A percentile compares a stretch with the other conserved stretches of the same genome.
Conservation (phyloP, 345 rosid species). For the Draba incana region DNA sequence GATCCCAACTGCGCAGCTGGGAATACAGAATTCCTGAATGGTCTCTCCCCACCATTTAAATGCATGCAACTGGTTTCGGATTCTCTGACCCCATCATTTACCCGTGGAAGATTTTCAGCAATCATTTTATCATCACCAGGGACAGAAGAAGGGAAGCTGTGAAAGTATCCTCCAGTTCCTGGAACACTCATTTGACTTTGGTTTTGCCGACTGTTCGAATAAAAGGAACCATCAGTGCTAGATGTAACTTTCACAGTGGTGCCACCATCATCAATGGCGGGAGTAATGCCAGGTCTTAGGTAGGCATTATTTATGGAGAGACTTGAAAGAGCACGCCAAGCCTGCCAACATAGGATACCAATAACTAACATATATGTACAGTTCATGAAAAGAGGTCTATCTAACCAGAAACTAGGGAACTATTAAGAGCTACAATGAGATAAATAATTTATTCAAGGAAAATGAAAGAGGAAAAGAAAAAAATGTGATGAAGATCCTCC, state of each 20-base stretch:
- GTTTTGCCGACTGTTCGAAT: constrained; percentile 41
- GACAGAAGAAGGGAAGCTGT: constrained; percentile 41
- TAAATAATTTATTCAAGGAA: constrained; percentile 2
- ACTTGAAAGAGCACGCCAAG: constrained; percentile 81
- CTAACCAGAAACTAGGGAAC: constrained; percentile 10
- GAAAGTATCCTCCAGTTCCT: constrained; percentile 42
- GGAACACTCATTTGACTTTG: constrained; percentile 33
- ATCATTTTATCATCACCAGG: constrained; percentile 32
- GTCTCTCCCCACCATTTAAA: constrained; percentile 41
- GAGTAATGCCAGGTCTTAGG: constrained; percentile 73
- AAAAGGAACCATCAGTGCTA: constrained; percentile 35
- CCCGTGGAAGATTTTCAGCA: constrained; percentile 41
- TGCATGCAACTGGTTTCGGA: constrained; percentile 37
- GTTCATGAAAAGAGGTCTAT: not conserved
- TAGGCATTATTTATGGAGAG: constrained; percentile 60
- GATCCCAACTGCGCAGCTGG: constrained; percentile 43
- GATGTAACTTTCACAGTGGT: constrained; percentile 43
- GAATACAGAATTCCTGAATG: constrained; percentile 41
- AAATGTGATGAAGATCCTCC: constrained; percentile 6
- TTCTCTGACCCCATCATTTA: constrained; percentile 39
- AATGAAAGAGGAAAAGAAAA: constrained; percentile 18
- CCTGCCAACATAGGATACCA: constrained; percentile 53
- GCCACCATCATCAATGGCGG: constrained; percentile 47
- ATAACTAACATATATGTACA: constrained; percentile 20
- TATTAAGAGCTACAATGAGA: constrained; percentile 5